Conservation (phyloP, 805 yeast genomes). For the Saccharomyces kudriavzevii region DNA sequence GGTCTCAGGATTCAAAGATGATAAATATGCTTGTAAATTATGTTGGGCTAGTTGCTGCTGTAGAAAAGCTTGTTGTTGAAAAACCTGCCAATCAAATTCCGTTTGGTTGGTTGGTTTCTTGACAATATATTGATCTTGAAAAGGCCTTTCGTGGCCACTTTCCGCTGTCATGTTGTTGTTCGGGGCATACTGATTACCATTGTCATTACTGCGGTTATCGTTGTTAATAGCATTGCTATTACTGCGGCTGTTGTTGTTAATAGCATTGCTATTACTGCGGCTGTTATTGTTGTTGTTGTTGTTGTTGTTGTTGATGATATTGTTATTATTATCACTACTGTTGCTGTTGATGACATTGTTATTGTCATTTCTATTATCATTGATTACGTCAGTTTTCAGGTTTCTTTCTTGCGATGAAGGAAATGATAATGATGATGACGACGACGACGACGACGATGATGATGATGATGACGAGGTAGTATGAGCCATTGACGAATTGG, state of each 20-base stretch:
- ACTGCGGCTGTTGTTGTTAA: background rate
- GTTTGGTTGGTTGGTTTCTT: slow-evolving; percentile 25
- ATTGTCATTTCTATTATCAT: too few relatives aligned
- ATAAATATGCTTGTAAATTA: slow-evolving; percentile 27
- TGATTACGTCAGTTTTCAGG: slow-evolving; percentile 3
- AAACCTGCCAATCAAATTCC: slow-evolving; percentile 28
- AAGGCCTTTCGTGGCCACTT: background rate
- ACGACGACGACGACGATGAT: background rate
- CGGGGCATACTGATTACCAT: background rate
- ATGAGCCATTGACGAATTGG: background rate
- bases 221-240: background rate
- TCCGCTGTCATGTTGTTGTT: background rate
- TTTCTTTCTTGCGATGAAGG: background rate
- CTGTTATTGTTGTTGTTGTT: background rate
- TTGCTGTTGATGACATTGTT: background rate
- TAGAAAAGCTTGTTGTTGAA: slow-evolving; percentile 28
- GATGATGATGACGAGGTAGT: background rate
- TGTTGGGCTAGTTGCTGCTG: slow-evolving; percentile 31
- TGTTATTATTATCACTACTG: background rate
- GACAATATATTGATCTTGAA: slow-evolving; percentile 21
- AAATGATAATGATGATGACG: background rate
- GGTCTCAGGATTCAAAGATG: slow-evolving; percentile 16
- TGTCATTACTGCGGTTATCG: background rate
- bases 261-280: background rate
- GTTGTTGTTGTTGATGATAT: background rate